Evolutionary conservation across 2,329 filamentous ascomycete genomes (phyloP).

Genomic region (Hirsutella thompsonii): DNA sequence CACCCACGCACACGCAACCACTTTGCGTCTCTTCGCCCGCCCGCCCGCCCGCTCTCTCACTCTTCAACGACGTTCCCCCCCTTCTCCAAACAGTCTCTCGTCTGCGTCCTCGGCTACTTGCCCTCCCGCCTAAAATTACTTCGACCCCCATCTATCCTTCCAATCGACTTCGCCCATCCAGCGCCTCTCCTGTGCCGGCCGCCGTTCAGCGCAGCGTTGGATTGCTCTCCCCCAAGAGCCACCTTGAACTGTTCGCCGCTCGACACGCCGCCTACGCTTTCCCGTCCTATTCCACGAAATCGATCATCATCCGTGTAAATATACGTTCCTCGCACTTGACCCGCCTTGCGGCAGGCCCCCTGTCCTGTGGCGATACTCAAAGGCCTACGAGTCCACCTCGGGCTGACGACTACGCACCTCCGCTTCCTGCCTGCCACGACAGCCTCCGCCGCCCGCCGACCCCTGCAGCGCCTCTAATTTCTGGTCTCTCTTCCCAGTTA

Average conservation of each 20-base stretch:
- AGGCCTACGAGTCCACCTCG: slow-evolving; percentile 4
- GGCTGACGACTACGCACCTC: slow-evolving; percentile 7
- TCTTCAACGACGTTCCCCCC: neutral
- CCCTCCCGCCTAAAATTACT: no score
- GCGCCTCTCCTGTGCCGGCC: no score
- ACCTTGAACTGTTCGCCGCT: no score
- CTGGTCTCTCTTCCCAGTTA: neutral
- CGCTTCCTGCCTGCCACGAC: neutral
- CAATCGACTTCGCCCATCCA: no score
- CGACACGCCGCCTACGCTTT: no score
- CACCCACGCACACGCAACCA: neutral
- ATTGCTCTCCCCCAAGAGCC: no score
- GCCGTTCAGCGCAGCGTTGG: no score
- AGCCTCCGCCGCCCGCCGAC: no score
- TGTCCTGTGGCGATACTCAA: slow-evolving; percentile 4
- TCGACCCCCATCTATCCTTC: no score
- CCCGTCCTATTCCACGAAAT: no score
- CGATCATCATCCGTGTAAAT: neutral
- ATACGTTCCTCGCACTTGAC: no score
- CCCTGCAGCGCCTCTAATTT: neutral
- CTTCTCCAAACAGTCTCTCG: neutral
- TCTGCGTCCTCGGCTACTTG: no score
- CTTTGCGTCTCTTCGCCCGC: neutral
- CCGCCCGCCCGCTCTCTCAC: neutral
- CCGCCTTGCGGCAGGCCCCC: neutral